A percentile compares a stretch with the other conserved stretches of the same genome.
These are phyloP conservation scores for Neostapfia colusana DNA, from an alignment of 176 grass and related monocot species.

Conservation along the genomic window DNA sequence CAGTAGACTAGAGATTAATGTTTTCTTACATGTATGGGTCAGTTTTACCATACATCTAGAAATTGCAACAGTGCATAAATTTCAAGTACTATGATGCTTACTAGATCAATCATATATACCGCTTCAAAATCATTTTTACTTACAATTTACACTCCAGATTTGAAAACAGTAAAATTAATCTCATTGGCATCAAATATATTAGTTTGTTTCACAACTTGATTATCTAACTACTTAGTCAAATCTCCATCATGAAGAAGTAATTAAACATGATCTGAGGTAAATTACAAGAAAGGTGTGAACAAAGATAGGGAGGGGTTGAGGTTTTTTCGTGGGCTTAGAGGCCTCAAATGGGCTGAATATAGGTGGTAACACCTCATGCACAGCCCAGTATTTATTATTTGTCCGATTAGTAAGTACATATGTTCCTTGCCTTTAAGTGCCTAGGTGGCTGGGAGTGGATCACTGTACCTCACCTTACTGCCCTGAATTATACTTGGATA, in stretches of 20 bases:
- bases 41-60: not conserved
- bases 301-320: not conserved
- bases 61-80: constrained; percentile 4
- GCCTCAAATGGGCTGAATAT: not conserved
- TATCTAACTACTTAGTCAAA: not conserved
- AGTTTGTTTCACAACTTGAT: not conserved
- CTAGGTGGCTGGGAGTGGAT: not conserved
- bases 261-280: not conserved
- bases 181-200: not conserved
- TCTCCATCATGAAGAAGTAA: not conserved
- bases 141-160: not conserved
- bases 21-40: not conserved
- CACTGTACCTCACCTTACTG: not conserved
- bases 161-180: not conserved
- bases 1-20: not conserved
- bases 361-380: not conserved
- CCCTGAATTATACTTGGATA: not conserved
- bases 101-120: not conserved
- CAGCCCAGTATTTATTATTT: not conserved
- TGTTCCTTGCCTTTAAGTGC: not conserved
- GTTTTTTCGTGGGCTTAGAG: not conserved
- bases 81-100: not conserved
- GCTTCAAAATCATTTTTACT: not conserved
- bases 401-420: not conserved
- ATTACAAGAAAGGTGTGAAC: not conserved